Percentiles rank a stretch among this genome's conserved stretches.
These are phyloP conservation scores for Novymonas esmeraldas DNA, from an alignment of 208 protist species.

Conservation along the genomic window DNA sequence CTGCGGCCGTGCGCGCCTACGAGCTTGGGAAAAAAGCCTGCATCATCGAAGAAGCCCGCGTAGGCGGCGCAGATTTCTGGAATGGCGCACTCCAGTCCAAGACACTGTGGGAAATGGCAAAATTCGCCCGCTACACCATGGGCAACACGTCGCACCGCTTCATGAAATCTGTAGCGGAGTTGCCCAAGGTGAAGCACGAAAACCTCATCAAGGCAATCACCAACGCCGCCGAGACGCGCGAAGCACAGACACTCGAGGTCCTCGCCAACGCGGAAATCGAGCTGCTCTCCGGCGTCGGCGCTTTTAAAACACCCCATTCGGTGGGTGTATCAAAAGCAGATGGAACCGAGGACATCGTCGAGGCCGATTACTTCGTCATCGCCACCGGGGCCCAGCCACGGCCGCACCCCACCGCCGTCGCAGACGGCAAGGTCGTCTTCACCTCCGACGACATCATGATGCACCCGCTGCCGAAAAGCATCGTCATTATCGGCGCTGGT, in stretches of 20 bases:
- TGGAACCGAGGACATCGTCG: conserved; percentile 47
- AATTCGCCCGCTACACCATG: conserved; percentile 66
- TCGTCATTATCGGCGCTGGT: conserved; percentile 92
- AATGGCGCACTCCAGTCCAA: conserved; percentile 91
- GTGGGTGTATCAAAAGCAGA: conserved; percentile 48
- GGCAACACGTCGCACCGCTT: conserved; percentile 56
- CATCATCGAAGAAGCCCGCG: conserved; percentile 73
- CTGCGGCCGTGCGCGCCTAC: conserved; percentile 72
- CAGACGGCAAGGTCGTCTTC: conserved; percentile 85
- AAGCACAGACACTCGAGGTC: conserved; percentile 72
- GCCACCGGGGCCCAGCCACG: conserved; percentile 82
- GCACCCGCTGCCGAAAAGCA: conserved; percentile 83
- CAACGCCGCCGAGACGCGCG: conserved; percentile 61
- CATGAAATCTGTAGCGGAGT: conserved; percentile 47
- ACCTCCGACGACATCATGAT: conserved; percentile 92
- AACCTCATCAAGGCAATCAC: conserved; percentile 66
- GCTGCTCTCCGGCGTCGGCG: conserved; percentile 49
- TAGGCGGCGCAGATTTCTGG: conserved; percentile 91
- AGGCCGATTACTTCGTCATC: conserved; percentile 90
- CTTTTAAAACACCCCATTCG: conserved; percentile 54
- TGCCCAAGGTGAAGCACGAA: conserved; percentile 59
- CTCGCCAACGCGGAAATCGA: conserved; percentile 54
- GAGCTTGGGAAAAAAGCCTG: conserved; percentile 82
- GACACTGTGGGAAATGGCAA: conserved; percentile 92
- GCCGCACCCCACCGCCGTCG: conserved; percentile 62